These are phyloP conservation scores for Salix dunnii DNA, from an alignment of 345 rosid species.

Conservation along the genomic window DNA sequence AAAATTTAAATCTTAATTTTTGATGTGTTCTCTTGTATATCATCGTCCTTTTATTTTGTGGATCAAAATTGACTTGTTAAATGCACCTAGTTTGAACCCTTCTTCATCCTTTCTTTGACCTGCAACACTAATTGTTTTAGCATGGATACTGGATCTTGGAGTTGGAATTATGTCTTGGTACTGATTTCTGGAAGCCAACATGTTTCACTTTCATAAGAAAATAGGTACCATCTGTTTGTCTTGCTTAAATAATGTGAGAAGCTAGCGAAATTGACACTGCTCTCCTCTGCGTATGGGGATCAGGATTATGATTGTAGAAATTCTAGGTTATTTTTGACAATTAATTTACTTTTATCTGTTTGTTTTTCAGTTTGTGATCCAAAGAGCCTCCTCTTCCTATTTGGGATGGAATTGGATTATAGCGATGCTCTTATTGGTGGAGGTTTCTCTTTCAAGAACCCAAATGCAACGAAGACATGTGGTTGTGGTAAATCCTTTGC, in stretches of 20 bases:
- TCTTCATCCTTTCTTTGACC: neutral
- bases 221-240: neutral
- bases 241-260: neutral
- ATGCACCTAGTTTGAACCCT: neutral
- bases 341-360: neutral
- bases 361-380: constrained; percentile 90
- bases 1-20: neutral
- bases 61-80: neutral
- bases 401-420: constrained; percentile 95
- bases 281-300: neutral
- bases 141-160: neutral
- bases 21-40: neutral
- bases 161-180: neutral
- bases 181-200: neutral
- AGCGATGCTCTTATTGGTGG: constrained; percentile 95
- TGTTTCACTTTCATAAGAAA: neutral
- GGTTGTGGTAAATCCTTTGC: constrained; percentile 63
- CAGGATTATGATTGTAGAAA: neutral
- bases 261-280: neutral
- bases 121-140: neutral
- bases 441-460: constrained; percentile 91
- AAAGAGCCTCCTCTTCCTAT: constrained; percentile 89
- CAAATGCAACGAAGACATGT: constrained; percentile 71
- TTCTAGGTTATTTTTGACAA: neutral
- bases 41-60: neutral